Evolutionary conservation across 2,329 filamentous ascomycete species (phyloP).

Genomic region (Fusarium sp.): DNA sequence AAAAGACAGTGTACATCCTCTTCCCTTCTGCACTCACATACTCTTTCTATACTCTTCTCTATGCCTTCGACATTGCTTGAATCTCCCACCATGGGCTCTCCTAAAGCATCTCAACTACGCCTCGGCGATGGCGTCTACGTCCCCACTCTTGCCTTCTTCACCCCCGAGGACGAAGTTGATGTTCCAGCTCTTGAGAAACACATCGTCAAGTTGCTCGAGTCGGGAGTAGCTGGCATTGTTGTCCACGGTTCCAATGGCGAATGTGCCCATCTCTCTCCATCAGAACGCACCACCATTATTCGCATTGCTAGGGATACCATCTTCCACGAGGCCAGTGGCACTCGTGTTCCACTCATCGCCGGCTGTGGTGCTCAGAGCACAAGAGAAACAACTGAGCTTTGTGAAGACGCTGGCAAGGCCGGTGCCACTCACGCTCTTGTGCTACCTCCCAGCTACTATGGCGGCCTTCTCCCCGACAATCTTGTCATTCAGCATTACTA

Average conservation of each 20-base stretch:
- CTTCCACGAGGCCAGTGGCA: constrained; percentile 42
- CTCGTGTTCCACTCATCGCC: constrained; percentile 69
- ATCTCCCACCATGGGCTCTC: constrained; percentile 44
- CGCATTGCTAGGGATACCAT: constrained; percentile 61
- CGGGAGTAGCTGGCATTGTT: constrained; percentile 79
- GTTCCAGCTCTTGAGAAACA: constrained; percentile 50
- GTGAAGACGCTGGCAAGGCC: constrained; percentile 74
- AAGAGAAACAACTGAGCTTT: constrained; percentile 78
- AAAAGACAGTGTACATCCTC: constrained; percentile 20
- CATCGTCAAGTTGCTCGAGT: constrained; percentile 64
- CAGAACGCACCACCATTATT: constrained; percentile 77
- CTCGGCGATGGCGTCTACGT: constrained; percentile 54
- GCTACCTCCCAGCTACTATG: constrained; percentile 83
- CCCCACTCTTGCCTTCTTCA: constrained; percentile 55
- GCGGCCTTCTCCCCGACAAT: constrained; percentile 70
- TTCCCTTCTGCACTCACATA: neutral
- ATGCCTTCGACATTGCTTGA: constrained; percentile 46
- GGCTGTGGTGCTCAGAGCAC: constrained; percentile 82
- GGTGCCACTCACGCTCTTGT: constrained; percentile 83
- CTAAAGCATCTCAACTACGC: constrained; percentile 45
- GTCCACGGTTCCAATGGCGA: constrained; percentile 88
- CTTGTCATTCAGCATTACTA: constrained; percentile 69
- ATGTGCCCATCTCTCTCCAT: constrained; percentile 80
- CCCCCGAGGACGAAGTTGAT: constrained; percentile 52
- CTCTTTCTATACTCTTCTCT: constrained; percentile 1